Base-by-base conservation (phyloP, 1,284 basidiomycete species). In the Flammula alnicola region DNA sequence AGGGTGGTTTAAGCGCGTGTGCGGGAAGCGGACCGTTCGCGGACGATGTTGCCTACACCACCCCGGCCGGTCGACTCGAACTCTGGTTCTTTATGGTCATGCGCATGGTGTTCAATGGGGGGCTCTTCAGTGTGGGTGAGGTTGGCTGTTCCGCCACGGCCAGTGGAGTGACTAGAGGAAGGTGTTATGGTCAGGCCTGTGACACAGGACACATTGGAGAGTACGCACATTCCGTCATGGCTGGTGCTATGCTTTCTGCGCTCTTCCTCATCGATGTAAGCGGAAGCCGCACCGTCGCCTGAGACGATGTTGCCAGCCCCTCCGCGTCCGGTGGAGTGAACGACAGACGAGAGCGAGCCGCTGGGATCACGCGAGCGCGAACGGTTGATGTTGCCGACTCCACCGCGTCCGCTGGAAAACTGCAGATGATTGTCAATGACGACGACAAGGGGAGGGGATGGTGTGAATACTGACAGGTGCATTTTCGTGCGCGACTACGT, bases 91-190 rank as follows among this genome's bases (percentile, higher is more conserved):
- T 11, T 16, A 12, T 16, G 12, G 8, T 10, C n/a, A 11, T 27
- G 17, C 9, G 26, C 26, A 10, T 32, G 58, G 9, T 60, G 63
- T 48, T 82, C 78, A 35, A 73, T 61, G 0, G 64, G 59, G 0
- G 80, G 80, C 5, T 65, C 64, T 20, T 70, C 68, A 0, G 63
- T 38, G 14, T 54, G n/a, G 0, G 76, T 78, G 20, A 84, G 56
- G 54, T 91, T 91, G 1, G 83, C 87, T 3, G 68, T 61, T 12
- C 88, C 88, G 12, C 88, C 88, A 30, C 88, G 79, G 16, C 86
- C 88, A 1, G 80, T 83, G 4, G 84, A 84, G 62, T 88, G 86
- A 12, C 82, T 86, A 47, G 11, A 25, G 30, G 6, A 31, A 17
- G 12, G 43, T 20, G 27, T 14, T 5, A 23, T 17, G 26, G 20